Evolutionary conservation across 257 asterid genomes (phyloP), one percentile per base, ranked within the genome.

Genomic region (Gynochthodes officinalis): DNA sequence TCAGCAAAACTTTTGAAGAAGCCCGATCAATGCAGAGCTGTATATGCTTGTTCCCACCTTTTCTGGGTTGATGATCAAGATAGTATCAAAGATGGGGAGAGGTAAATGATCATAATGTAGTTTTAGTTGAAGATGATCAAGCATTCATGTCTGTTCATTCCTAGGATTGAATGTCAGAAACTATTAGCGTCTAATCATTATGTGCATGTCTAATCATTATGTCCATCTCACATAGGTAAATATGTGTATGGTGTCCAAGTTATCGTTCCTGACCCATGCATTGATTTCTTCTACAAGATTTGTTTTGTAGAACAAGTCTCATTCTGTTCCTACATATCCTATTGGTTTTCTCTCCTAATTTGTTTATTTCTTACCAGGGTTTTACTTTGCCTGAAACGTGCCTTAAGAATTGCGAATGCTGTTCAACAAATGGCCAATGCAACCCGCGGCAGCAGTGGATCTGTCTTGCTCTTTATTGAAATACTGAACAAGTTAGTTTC

Each of bases 1-100:
- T 87, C 98, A 42, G 98, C 99, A 19, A 95, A 92, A 86, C 93
- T 95, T 83, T 86, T 95, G 88, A 92, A 90, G 93, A 95, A 95
- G 84, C 90, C 96, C 3, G 99, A 95, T 80, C 99, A 95, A 80
- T 95, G 99, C 80, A 87, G 95, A 84, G 99, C 99, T 71, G 98
- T 95, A 62, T 92, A 95, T 82, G 95, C 98, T 73, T 95, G 99
- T 83, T 83, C 99, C 19, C 99, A 95, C 78, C 94, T 95, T 77
- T 95, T 95, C 83, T 95, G 98, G 99, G 89, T 85, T 61, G 98
- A 95, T 62, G 97, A 95, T 67, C 95, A 95, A 30, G 98, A 95
- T 57, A 83, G 64, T 66, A 83, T 92, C 83, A 85, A 84, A 81
- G 99, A 92, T 63, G 99, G 97, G 69, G 99, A 95, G 79, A 92